phyloP scores from a whole-genome alignment of 306 rosid species.

The Malus sylvestris region DNA sequence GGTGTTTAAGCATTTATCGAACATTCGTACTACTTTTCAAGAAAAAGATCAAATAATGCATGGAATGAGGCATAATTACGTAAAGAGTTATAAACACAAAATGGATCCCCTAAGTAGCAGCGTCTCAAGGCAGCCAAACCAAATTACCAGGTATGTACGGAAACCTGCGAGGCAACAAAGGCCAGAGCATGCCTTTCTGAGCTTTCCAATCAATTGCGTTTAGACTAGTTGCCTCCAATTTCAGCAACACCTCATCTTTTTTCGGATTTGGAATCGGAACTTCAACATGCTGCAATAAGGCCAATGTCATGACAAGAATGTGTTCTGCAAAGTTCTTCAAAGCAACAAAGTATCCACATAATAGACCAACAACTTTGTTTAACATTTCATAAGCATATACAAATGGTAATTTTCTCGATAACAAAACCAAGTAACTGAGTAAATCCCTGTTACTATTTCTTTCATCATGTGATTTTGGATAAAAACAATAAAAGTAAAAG shows the following conservation, averaged over 20 bases:
- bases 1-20: no score
- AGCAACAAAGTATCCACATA: not conserved
- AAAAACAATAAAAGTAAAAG: not conserved
- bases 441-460: no score
- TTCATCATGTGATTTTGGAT: no score
- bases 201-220: conserved; percentile 88
- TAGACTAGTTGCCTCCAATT: conserved; percentile 66
- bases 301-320: not conserved
- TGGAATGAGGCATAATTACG: not conserved
- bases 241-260: conserved; percentile 56
- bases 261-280: conserved; percentile 49
- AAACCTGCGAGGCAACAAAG: conserved; percentile 58
- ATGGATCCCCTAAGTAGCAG: not conserved
- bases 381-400: not conserved
- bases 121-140: not conserved
- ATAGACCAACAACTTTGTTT: not conserved
- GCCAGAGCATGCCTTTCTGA: conserved; percentile 68
- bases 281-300: conserved; percentile 33
- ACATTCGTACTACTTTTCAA: no score
- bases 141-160: conserved; percentile 69
- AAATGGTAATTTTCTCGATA: no score
- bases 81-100: not conserved
- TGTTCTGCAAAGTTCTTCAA: not conserved
- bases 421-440: no score
- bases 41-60: no score